phyloP scores from a whole-genome alignment of 257 asterid species.

The Petunia secreta region DNA sequence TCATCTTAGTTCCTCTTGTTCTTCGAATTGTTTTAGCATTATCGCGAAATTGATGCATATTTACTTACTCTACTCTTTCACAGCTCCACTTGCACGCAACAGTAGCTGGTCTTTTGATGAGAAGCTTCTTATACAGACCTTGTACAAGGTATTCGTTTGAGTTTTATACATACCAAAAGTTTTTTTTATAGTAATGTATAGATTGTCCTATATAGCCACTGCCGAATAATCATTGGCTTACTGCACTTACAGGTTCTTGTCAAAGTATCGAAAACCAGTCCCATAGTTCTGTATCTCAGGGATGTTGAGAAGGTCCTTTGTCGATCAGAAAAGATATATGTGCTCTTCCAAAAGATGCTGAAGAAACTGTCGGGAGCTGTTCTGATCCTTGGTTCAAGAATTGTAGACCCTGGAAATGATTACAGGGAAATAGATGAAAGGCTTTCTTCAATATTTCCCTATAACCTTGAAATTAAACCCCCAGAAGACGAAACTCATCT shows the following conservation, averaged over 20 bases:
- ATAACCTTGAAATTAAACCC: constrained; percentile 79
- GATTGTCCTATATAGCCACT: neutral
- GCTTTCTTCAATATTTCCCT: constrained; percentile 69
- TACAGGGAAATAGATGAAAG: constrained; percentile 62
- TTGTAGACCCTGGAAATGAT: constrained; percentile 52
- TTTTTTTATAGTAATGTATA: neutral
- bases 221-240: neutral
- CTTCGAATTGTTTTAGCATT: neutral
- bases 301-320: constrained; percentile 70
- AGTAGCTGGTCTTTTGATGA: constrained; percentile 88
- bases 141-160: constrained; percentile 63
- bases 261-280: constrained; percentile 59
- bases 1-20: neutral
- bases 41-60: neutral
- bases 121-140: constrained; percentile 68
- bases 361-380: constrained; percentile 70
- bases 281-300: constrained; percentile 75
- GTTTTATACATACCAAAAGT: neutral
- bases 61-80: constrained; percentile 9
- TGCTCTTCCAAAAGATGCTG: constrained; percentile 81
- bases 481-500: constrained; percentile 78
- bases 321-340: constrained; percentile 56
- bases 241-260: constrained; percentile 62
- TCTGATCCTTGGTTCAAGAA: constrained; percentile 81
- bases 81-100: constrained; percentile 64